Conservation (phyloP, 1,284 basidiomycete genomes). For the Calocybe gambosa region DNA sequence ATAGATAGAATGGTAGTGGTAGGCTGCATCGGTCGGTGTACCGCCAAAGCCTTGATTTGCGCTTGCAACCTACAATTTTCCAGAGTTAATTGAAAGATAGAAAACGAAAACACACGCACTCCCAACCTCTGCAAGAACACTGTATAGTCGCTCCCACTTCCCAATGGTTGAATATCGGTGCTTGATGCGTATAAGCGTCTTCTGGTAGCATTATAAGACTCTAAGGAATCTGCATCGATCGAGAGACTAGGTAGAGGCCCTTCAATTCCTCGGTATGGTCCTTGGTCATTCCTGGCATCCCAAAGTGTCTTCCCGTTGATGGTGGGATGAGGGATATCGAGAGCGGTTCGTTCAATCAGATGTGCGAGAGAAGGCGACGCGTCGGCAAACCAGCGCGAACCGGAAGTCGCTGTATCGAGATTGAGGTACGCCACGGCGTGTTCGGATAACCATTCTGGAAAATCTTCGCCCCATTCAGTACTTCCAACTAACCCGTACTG, state of each 20-base stretch:
- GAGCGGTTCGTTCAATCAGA: constrained; percentile 62
- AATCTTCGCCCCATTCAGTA: constrained; percentile 90
- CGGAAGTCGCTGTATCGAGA: constrained; percentile 64
- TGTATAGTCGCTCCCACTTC: constrained; percentile 65
- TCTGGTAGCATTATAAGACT: constrained; percentile 20
- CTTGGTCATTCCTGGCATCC: constrained; percentile 57
- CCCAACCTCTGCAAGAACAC: constrained; percentile 69
- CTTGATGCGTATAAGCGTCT: constrained; percentile 19
- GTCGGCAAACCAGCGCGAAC: constrained; percentile 50
- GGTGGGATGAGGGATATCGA: constrained; percentile 65
- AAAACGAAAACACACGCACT: constrained; percentile 22
- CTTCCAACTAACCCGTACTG: constrained; percentile 84
- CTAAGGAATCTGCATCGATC: constrained; percentile 26
- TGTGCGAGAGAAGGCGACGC: constrained; percentile 78
- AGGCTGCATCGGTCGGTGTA: constrained; percentile 56
- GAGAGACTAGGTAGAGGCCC: constrained; percentile 16
- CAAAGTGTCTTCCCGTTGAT: constrained; percentile 49
- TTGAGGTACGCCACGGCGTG: constrained; percentile 89
- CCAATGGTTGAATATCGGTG: constrained; percentile 33
- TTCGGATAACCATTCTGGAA: constrained; percentile 70
- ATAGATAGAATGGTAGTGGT: constrained; percentile 83
- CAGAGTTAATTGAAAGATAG: not conserved
- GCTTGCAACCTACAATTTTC: constrained; percentile 40
- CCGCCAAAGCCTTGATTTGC: constrained; percentile 35
- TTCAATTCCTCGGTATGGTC: constrained; percentile 36